Base-by-base conservation (phyloP, 1,284 basidiomycete species). In the Sanguinoderma infundibulare region DNA sequence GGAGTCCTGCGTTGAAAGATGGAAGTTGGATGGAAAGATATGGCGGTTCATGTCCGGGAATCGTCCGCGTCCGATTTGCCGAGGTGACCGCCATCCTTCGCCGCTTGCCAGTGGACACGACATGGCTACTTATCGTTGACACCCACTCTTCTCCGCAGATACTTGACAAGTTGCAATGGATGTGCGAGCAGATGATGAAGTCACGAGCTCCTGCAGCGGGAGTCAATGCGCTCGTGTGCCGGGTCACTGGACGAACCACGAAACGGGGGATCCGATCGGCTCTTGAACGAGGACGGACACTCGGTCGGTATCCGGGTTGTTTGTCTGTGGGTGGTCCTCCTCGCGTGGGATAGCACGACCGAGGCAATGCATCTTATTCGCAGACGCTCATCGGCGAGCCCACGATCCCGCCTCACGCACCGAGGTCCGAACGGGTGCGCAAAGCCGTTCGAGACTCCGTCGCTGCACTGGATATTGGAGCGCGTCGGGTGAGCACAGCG, bases 41-140 rank as follows among this genome's bases (percentile, higher is more conserved):
- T 34, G 39, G 34, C 34, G 53, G 34, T 26, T 61, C 62, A 63
- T 60, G 30, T 59, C 65, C 59, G 61, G 36, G 24, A 44, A 38
- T 57, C 15, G 51, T 52, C 51, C 59, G 60, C 57, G 44, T 51
- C 55, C 62, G 60, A 52, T 35, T 15, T 24, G 26, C 65, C 59
- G 61, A 51, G 17, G 20, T 42, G 53, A 52, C n/a, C 32, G 22
- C 42, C 35, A 53, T 52, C 34, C 55, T 57, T 14, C 28, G 44
- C 38, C 42, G 53, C 32, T 28, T 20, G n/a, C 32, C 20, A 35
- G 32, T 35, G 49, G 32, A 51, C 9, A 14, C n/a, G 9, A 7
- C 24, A 28, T 26, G 42, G n/a, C n/a, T n/a, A n/a, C n/a, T n/a
- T 15, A 15, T 46, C 24, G 24, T 8, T 12, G 20, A 42, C 39